These are phyloP conservation scores for Pseudonitzschia delicatissima DNA, from an alignment of 108 stramenopile genomes.

Conservation along the genomic window DNA sequence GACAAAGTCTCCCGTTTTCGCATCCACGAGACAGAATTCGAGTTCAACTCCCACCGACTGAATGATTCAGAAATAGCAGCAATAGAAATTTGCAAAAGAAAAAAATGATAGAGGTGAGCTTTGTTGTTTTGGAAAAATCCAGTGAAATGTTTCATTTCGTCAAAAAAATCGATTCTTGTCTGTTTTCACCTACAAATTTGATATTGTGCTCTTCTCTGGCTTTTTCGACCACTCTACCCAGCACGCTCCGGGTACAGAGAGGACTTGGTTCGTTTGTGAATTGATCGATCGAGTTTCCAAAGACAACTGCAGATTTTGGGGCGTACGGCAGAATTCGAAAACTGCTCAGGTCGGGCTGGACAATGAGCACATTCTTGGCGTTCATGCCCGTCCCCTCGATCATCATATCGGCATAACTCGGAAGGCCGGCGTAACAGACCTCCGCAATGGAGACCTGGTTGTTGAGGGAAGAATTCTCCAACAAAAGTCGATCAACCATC, in stretches of 20 bases:
- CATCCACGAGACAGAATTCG: constrained; percentile 59
- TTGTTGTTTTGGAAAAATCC: not conserved
- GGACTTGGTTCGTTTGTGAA: constrained; percentile 41
- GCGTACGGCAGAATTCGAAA: constrained; percentile 72
- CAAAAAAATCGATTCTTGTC: not conserved
- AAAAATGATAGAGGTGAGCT: not conserved
- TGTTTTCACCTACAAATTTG: constrained; percentile 41
- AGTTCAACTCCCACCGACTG: constrained; percentile 69
- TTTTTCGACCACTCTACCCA: constrained; percentile 45
- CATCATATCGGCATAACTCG: constrained; percentile 48
- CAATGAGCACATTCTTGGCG: constrained; percentile 46
- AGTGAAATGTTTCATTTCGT: too few relatives aligned
- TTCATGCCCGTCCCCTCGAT: constrained; percentile 48
- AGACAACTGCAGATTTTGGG: constrained; percentile 63
- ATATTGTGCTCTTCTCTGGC: constrained; percentile 43
- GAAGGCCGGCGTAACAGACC: constrained; percentile 64
- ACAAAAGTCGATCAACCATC: constrained; percentile 42
- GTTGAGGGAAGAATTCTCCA: constrained; percentile 12
- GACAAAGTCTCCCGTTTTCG: constrained; percentile 35
- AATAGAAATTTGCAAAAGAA: not conserved
- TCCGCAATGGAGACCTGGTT: constrained; percentile 57
- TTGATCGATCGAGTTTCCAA: constrained; percentile 62
- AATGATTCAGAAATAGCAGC: not conserved
- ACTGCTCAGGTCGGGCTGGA: constrained; percentile 60
- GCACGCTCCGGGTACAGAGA: constrained; percentile 66